Conservation (phyloP, 192 early-diverging fungal genomes). For the Coemansia sp. region DNA sequence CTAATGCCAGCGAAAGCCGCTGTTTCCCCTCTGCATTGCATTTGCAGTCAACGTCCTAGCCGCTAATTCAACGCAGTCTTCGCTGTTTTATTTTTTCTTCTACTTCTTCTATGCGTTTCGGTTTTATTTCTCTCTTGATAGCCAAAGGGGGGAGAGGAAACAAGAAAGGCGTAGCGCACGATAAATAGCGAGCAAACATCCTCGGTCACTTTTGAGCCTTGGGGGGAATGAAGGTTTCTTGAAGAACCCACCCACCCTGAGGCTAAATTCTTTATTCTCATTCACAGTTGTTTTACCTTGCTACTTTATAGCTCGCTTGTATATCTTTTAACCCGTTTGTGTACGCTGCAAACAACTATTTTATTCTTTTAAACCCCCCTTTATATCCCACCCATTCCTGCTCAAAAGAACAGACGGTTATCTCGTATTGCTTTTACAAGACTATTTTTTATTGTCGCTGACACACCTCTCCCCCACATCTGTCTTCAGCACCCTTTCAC, state of each 20-base stretch:
- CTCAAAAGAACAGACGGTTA: too few relatives aligned
- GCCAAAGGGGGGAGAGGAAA: neutral
- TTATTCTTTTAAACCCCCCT: neutral
- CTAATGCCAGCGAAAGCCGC: neutral
- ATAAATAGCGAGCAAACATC: neutral
- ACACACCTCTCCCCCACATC: too few relatives aligned
- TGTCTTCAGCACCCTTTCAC: too few relatives aligned
- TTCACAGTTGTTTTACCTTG: neutral
- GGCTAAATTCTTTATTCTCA: slow-evolving; percentile 1
- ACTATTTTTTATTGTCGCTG: too few relatives aligned
- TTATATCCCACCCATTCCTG: too few relatives aligned
- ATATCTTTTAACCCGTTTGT: neutral
- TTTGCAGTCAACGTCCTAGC: slow-evolving; percentile 7
- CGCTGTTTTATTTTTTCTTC: neutral
- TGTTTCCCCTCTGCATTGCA: slow-evolving; percentile 2
- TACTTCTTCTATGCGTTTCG: neutral
- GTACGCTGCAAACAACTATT: neutral
- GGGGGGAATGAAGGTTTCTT: slow-evolving; percentile 2
- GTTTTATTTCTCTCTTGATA: neutral
- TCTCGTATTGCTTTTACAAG: too few relatives aligned
- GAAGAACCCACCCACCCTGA: neutral
- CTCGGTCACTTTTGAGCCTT: neutral
- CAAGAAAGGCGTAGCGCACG: neutral
- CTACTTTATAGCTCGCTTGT: neutral
- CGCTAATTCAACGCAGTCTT: slow-evolving; percentile 11